Evolutionary conservation across 139 green algal species (phyloP), one percentile per base, ranked within the genome.

Genomic region (Astrephomene gubernaculifera): DNA sequence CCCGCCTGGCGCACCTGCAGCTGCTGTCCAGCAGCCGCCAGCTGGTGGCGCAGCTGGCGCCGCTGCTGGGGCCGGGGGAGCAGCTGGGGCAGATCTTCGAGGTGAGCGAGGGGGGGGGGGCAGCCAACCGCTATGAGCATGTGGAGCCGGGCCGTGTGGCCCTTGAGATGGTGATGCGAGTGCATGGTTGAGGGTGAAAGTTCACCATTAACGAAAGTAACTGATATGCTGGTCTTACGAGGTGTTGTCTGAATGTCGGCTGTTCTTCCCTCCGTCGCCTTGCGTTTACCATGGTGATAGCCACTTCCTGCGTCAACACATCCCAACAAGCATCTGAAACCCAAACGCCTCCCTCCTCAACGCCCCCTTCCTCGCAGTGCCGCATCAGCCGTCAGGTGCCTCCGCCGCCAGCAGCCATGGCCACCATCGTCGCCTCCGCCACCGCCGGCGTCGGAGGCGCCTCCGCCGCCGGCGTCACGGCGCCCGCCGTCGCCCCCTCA

Each of bases 1-100:
- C 22, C 74, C 36, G 54, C 44, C 57, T 82, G 74, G 74, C 38
- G 25, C 74, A 82, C 27, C 6, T 82, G 54, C 74, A 82, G 82
- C 4, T 83, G 45, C 75, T 88, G 68, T 35, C 67, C 9, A 53
- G 57, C n/a, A 75, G 29, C 1, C 70, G 87, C 14, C 87, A 79
- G 75, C 53, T 85, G 43, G 61, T 86, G n/a, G 71, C 44, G 2
- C 82, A 88, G 76, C 74, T 90, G 75, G 87, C 87, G 17, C 87
- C 87, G 2, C 61, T 90, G 68, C 67, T 85, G 33, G 82, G 67
- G 25, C 64, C 33, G 22, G 57, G 68, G 0, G 76, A 83, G 36
- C 53, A 33, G 41, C 76, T 90, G 74, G 38, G 54, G 38, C 81
- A 87, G 68, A 65, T 64, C 31, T 43, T 87, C 0, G 27, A 82